These are phyloP conservation scores for Petunia secreta DNA, from an alignment of 257 asterid species.

Conservation along the genomic window DNA sequence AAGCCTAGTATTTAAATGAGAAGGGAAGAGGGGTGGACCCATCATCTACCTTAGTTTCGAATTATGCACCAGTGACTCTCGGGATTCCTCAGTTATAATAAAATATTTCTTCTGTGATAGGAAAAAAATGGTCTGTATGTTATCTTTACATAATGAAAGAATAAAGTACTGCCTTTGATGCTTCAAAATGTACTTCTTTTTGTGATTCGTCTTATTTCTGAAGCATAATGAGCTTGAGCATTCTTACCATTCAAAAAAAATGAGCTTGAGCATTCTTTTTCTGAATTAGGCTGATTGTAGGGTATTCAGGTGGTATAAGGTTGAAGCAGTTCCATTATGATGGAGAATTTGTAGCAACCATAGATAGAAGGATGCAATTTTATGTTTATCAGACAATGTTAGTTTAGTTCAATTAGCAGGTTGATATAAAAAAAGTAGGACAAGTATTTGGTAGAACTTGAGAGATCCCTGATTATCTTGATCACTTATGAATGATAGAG, in stretches of 20 bases:
- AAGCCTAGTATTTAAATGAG: too few relatives aligned
- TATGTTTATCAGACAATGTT: neutral
- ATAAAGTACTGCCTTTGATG: neutral
- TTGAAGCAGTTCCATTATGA: neutral
- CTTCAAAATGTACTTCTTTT: neutral
- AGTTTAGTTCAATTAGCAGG: neutral
- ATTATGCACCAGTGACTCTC: too few relatives aligned
- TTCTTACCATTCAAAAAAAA: neutral
- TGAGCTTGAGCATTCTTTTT: neutral
- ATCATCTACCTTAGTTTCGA: too few relatives aligned
- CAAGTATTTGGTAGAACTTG: neutral
- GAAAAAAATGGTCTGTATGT: neutral
- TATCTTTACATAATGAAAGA: neutral
- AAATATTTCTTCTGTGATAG: neutral
- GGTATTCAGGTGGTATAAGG: neutral
- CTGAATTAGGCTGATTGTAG: neutral
- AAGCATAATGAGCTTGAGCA: conserved; percentile 1
- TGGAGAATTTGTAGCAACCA: neutral
- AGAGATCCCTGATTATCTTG: neutral
- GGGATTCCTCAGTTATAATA: too few relatives aligned
- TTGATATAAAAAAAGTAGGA: neutral
- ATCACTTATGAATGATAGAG: conserved; percentile 1
- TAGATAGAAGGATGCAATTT: conserved; percentile 1
- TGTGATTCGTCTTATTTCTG: conserved; percentile 7
- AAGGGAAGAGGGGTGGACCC: too few relatives aligned